These are phyloP conservation scores for Fomitiporia mediterranea DNA, from an alignment of 1,284 basidiomycete species.

Conservation along the genomic window DNA sequence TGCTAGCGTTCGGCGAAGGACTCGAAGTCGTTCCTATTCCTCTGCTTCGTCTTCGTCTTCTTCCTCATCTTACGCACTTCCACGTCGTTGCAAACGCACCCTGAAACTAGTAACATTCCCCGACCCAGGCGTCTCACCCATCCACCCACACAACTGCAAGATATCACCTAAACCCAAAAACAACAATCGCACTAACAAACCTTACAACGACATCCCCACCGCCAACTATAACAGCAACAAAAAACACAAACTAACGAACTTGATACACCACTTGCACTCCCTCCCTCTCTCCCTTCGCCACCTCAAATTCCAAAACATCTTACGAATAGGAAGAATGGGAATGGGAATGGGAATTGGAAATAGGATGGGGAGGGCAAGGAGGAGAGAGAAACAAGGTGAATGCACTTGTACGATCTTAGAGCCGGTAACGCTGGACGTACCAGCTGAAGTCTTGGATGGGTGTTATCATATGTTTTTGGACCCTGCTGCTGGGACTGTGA, in stretches of 20 bases:
- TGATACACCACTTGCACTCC: too few relatives aligned
- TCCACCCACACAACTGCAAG: neutral
- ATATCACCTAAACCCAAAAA: neutral
- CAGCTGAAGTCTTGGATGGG: conserved; percentile 7
- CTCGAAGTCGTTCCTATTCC: neutral
- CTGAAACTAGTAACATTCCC: conserved; percentile 21
- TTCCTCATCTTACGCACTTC: neutral
- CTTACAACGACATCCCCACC: too few relatives aligned
- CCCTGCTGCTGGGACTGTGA: conserved; percentile 17
- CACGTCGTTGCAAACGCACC: neutral
- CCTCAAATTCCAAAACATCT: too few relatives aligned
- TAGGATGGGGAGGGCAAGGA: too few relatives aligned
- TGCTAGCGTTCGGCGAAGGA: neutral
- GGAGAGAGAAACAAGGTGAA: too few relatives aligned
- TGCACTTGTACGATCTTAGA: conserved; percentile 14
- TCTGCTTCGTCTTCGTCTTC: too few relatives aligned
- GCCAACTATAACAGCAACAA: too few relatives aligned
- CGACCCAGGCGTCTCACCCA: conserved; percentile 15
- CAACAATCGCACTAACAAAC: neutral
- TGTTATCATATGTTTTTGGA: conserved; percentile 19
- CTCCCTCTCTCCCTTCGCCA: too few relatives aligned
- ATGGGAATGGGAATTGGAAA: too few relatives aligned
- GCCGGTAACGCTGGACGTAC: conserved; percentile 21
- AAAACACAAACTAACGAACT: too few relatives aligned
- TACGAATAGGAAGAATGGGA: too few relatives aligned